Conservation (phyloP, 2,329 filamentous ascomycete species). For the Pseudopithomyces chartarum region DNA sequence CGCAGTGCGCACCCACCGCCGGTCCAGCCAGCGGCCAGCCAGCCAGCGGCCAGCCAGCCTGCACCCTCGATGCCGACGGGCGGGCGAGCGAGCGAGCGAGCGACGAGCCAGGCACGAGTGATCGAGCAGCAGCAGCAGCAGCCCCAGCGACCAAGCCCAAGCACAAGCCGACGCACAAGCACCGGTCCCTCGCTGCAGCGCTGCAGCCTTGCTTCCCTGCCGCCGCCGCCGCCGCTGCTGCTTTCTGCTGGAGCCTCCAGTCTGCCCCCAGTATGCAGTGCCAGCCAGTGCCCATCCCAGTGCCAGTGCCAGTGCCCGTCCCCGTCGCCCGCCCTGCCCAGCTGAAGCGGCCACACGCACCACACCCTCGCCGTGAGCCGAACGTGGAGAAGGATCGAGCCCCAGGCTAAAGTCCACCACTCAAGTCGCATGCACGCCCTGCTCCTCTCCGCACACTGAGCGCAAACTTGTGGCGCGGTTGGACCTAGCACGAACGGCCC, state of each 20-base stretch:
- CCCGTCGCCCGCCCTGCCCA: too few species aligned
- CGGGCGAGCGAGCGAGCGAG: too few species aligned
- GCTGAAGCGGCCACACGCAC: too few species aligned
- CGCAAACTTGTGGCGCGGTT: slow-evolving; percentile 16
- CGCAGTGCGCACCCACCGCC: not conserved
- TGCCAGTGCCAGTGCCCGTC: too few species aligned
- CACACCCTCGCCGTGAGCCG: not conserved
- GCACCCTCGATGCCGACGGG: too few species aligned
- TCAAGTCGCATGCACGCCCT: slow-evolving; percentile 15
- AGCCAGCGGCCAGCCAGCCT: slow-evolving; percentile 12
- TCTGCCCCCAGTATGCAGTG: too few species aligned
- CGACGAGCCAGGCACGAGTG: too few species aligned
- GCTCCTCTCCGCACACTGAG: slow-evolving; percentile 12
- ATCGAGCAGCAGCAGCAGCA: too few species aligned
- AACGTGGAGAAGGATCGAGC: not conserved
- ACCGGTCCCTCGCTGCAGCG: slow-evolving; percentile 5
- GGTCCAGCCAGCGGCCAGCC: slow-evolving; percentile 12
- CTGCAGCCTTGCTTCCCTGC: slow-evolving; percentile 1
- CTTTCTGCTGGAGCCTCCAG: too few species aligned
- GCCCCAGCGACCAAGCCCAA: too few species aligned
- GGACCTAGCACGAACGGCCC: slow-evolving; percentile 12
- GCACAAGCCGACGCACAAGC: not conserved
- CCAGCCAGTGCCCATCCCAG: too few species aligned
- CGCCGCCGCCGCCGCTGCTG: too few species aligned
- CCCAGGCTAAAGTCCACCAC: slow-evolving; percentile 20